These are phyloP conservation scores for Lagenaria siceraria DNA, from an alignment of 306 rosid species.

Conservation along the genomic window DNA sequence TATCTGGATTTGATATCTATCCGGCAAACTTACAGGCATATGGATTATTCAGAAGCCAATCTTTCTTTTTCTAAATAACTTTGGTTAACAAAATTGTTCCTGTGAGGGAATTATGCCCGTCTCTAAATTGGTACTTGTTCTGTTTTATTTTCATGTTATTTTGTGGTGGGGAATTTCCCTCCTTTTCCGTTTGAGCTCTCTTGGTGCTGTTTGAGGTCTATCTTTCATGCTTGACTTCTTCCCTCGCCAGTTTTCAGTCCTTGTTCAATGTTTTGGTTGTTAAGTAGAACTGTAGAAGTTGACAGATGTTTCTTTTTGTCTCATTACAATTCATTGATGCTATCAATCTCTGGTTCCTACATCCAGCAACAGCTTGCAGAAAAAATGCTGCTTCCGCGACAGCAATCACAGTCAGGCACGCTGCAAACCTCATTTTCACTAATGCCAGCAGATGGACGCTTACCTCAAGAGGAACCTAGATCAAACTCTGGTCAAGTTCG, in stretches of 20 bases:
- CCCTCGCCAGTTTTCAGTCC: neutral
- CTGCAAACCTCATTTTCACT: conserved; percentile 68
- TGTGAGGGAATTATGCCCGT: neutral
- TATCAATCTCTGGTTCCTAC: conserved; percentile 41
- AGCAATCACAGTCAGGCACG: conserved; percentile 66
- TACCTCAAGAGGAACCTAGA: conserved; percentile 74
- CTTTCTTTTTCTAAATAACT: neutral
- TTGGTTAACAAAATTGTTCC: neutral
- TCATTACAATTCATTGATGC: conserved; percentile 28
- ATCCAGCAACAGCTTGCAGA: conserved; percentile 26
- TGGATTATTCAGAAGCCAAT: neutral
- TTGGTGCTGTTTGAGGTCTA: neutral
- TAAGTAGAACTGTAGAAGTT: neutral
- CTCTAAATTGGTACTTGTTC: neutral
- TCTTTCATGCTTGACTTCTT: neutral
- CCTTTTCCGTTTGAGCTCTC: neutral
- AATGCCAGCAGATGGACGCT: conserved; percentile 53
- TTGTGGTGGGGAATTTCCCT: neutral
- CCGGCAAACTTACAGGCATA: neutral
- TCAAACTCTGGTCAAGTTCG: conserved; percentile 55
- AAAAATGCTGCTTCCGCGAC: conserved; percentile 74
- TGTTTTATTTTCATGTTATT: neutral
- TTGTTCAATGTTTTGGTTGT: neutral
- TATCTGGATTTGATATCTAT: neutral
- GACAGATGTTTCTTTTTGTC: neutral